Percentiles rank a stretch among this genome's conserved stretches.
phyloP scores from a whole-genome alignment of 2,329 filamentous ascomycete genomes.

The Periglandula ipomoeae region DNA sequence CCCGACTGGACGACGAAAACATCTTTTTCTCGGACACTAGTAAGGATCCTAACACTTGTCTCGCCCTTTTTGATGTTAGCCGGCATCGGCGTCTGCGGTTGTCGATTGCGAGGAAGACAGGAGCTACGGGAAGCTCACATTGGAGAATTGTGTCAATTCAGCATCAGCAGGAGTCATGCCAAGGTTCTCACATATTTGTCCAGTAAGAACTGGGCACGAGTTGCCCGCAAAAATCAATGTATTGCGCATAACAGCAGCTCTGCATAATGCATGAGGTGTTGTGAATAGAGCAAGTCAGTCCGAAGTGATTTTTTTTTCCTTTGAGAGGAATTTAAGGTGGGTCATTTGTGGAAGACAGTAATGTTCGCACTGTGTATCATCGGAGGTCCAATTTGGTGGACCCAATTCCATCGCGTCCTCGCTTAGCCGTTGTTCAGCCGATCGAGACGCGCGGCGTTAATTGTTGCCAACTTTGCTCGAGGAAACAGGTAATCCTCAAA shows the following conservation, averaged over 20 bases:
- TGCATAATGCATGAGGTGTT: conserved; percentile 12
- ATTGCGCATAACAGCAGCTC: conserved; percentile 44
- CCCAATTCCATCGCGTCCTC: too few species aligned
- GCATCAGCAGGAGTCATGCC: conserved; percentile 56
- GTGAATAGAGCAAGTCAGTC: conserved; percentile 2
- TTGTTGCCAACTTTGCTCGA: too few species aligned
- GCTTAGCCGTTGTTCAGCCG: too few species aligned
- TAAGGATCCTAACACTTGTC: conserved; percentile 60
- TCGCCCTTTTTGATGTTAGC: conserved; percentile 42
- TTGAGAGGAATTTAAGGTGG: neutral
- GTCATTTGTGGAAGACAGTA: too few species aligned
- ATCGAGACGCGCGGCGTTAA: too few species aligned
- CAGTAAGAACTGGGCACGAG: conserved; percentile 55
- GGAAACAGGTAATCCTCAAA: too few species aligned
- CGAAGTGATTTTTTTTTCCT: conserved; percentile 13
- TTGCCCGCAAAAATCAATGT: conserved; percentile 60
- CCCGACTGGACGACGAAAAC: conserved; percentile 98
- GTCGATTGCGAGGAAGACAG: conserved; percentile 2
- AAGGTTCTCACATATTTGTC: conserved; percentile 59
- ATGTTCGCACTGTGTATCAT: too few species aligned
- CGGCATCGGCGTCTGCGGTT: conserved; percentile 8
- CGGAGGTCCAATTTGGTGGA: too few species aligned
- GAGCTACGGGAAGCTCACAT: conserved; percentile 41
- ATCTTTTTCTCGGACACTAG: conserved; percentile 89
- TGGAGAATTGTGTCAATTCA: conserved; percentile 61